Evolutionary conservation across 108 stramenopile species (phyloP).

Genomic region (Nitzschia palea): DNA sequence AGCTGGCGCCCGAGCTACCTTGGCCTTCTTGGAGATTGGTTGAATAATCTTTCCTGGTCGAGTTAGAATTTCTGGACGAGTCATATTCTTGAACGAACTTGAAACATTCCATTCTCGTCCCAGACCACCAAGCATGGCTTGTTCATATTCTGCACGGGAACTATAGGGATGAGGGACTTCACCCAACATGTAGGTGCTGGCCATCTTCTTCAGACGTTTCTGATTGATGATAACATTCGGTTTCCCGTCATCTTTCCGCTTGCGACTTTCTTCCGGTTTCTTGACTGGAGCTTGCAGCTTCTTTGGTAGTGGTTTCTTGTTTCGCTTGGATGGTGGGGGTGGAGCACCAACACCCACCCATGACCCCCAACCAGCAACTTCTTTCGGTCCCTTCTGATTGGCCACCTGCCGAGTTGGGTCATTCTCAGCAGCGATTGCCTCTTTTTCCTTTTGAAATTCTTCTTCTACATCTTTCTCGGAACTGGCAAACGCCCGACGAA

Average conservation of each 20-base stretch:
- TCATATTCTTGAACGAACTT: constrained; percentile 80
- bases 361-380: constrained; percentile 83
- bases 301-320: constrained; percentile 46
- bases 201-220: constrained; percentile 87
- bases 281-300: constrained; percentile 56
- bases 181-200: constrained; percentile 78
- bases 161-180: constrained; percentile 96
- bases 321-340: constrained; percentile 55
- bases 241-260: constrained; percentile 78
- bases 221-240: constrained; percentile 92
- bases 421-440: constrained; percentile 66
- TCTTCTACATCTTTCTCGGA: constrained; percentile 78
- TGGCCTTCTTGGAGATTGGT: constrained; percentile 85
- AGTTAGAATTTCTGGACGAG: constrained; percentile 87
- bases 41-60: constrained; percentile 92
- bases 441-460: constrained; percentile 93
- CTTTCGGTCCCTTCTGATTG: constrained; percentile 39
- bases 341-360: constrained; percentile 89
- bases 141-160: constrained; percentile 94
- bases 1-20: constrained; percentile 60
- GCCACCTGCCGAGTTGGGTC: constrained; percentile 71
- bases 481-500: constrained; percentile 90
- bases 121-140: constrained; percentile 87
- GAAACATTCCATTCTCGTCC: constrained; percentile 96
- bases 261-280: constrained; percentile 48